These are phyloP conservation scores for Brachypodium distachyon DNA, from an alignment of 202 grass and related monocot genomes.

Conservation along the genomic window DNA sequence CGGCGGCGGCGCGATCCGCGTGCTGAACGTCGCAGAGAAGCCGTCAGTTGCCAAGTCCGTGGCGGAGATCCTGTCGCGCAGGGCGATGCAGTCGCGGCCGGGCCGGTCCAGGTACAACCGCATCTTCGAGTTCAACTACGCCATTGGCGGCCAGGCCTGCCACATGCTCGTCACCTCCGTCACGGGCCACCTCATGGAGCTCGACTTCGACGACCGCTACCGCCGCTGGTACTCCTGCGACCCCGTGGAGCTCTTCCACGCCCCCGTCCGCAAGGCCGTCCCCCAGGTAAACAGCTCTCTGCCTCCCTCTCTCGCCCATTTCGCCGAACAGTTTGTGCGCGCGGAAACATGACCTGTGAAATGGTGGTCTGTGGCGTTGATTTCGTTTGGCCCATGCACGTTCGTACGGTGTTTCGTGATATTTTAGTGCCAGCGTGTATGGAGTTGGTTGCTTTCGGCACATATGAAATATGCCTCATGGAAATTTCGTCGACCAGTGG, in stretches of 20 bases:
- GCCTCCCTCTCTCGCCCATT: not conserved
- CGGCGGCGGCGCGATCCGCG: conserved; percentile 44
- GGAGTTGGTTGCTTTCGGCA: not conserved
- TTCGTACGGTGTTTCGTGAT: not conserved
- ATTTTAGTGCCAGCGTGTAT: not conserved
- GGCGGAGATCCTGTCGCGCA: conserved; percentile 73
- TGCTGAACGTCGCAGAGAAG: conserved; percentile 96
- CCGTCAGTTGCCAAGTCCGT: conserved; percentile 89
- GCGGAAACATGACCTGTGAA: not conserved
- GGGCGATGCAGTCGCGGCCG: conserved; percentile 48
- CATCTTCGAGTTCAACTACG: conserved; percentile 82
- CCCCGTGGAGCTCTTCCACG: conserved; percentile 66
- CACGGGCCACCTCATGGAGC: conserved; percentile 97
- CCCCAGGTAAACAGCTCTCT: conserved; percentile 45
- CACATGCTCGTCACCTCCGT: conserved; percentile 88
- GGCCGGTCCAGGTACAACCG: conserved; percentile 84
- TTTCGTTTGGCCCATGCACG: not conserved
- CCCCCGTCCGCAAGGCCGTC: conserved; percentile 80
- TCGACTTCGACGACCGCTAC: conserved; percentile 86
- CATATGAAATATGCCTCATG: not conserved
- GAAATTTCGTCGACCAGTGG: not conserved
- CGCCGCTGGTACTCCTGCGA: conserved; percentile 90
- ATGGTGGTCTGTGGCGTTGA: not conserved
- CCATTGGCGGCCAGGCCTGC: conserved; percentile 49
- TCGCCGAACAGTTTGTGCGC: conserved; percentile 8